These are phyloP conservation scores for Pulveroboletus ravenelii DNA, from an alignment of 768 basidiomycete genomes.

Conservation along the genomic window DNA sequence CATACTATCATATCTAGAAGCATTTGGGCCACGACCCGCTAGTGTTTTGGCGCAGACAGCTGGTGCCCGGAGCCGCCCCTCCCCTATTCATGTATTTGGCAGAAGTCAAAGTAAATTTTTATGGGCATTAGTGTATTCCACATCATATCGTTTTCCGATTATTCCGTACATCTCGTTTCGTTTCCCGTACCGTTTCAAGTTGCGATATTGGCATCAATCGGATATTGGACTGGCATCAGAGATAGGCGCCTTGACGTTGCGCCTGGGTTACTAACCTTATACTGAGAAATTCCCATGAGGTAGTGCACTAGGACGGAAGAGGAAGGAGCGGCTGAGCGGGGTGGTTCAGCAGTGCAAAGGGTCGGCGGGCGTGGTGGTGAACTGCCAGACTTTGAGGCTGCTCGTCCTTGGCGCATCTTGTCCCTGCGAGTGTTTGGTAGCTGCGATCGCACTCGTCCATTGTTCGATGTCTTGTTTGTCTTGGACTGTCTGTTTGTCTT, in stretches of 20 bases:
- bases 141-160: slow-evolving; percentile 21
- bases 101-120: neutral
- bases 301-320: slow-evolving; percentile 7
- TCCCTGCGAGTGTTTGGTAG: neutral
- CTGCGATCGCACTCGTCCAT: neutral
- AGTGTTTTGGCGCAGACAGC: neutral
- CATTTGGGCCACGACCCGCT: neutral
- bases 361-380: neutral
- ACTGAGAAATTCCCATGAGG: slow-evolving; percentile 3
- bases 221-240: slow-evolving; percentile 22
- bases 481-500: neutral
- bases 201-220: slow-evolving; percentile 17
- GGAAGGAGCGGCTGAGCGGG: slow-evolving; percentile 3
- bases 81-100: neutral
- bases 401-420: neutral
- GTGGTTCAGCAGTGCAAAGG: neutral
- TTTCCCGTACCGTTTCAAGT: slow-evolving; percentile 8
- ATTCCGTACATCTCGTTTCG: slow-evolving; percentile 18
- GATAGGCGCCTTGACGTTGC: slow-evolving; percentile 1
- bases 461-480: slow-evolving; percentile 8
- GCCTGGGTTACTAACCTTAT: slow-evolving; percentile 12
- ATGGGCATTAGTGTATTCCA: slow-evolving; percentile 17
- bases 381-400: neutral
- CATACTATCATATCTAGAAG: slow-evolving; percentile 13
- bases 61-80: neutral